These are phyloP conservation scores for Colletotrichum limetticola DNA, from an alignment of 2,329 filamentous ascomycete genomes.

Conservation along the genomic window DNA sequence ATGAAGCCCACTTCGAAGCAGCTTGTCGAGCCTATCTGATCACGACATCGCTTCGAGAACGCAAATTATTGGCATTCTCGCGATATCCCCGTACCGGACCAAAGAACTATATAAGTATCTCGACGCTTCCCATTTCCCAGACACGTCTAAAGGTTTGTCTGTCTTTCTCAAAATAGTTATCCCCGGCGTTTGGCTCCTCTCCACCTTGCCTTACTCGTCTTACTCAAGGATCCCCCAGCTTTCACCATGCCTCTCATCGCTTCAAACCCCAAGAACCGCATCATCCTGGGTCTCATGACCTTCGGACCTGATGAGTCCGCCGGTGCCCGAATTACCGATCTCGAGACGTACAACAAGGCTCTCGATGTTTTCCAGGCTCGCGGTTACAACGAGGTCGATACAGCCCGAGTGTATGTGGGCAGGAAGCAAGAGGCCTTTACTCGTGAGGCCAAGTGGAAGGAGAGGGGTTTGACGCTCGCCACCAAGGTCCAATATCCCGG, in stretches of 20 bases:
- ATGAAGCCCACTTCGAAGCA: conserved; percentile 8
- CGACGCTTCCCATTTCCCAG: not conserved
- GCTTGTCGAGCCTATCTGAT: conserved; percentile 22
- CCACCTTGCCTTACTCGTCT: not conserved
- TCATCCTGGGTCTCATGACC: conserved; percentile 90
- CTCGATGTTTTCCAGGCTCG: conserved; percentile 81
- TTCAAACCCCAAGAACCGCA: conserved; percentile 65
- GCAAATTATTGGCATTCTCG: not conserved
- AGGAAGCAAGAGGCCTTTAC: conserved; percentile 84
- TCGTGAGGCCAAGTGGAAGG: conserved; percentile 78
- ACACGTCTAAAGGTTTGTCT: not conserved
- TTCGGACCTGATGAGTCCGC: conserved; percentile 72
- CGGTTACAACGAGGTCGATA: conserved; percentile 88
- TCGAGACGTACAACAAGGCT: conserved; percentile 74
- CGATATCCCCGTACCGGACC: not conserved
- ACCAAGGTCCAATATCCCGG: conserved; percentile 79
- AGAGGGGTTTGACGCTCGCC: conserved; percentile 79
- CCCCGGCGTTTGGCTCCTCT: not conserved
- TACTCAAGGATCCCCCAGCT: conserved; percentile 19
- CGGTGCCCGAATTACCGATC: conserved; percentile 78
- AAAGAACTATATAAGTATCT: conserved; percentile 1
- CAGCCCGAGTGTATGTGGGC: conserved; percentile 78
- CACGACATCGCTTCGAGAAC: conserved; percentile 24
- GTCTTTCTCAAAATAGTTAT: not conserved
- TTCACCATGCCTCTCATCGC: conserved; percentile 59